A percentile compares a stretch with the other conserved stretches of the same genome.
Evolutionary conservation across 768 basidiomycete species (phyloP).

Genomic region (Tylopilus felleus): DNA sequence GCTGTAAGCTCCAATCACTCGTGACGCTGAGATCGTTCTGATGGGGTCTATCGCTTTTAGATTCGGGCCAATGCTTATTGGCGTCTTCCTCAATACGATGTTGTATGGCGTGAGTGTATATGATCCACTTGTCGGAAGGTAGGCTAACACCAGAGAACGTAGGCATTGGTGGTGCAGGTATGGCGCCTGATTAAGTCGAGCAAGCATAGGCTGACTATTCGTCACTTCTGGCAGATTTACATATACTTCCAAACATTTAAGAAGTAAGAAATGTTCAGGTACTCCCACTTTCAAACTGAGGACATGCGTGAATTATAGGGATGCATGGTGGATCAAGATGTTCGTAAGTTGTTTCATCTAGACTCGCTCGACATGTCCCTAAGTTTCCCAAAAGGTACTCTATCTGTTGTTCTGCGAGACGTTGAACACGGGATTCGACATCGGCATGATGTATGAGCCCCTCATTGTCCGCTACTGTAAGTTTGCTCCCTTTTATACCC

Average conservation of each 20-base stretch:
- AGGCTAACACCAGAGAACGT: neutral
- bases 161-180: slow-evolving; percentile 18
- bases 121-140: neutral
- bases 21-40: slow-evolving; percentile 19
- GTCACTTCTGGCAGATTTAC: slow-evolving; percentile 34
- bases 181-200: neutral
- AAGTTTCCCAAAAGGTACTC: slow-evolving; percentile 32
- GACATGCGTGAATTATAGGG: slow-evolving; percentile 28
- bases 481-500: neutral
- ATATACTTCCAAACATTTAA: slow-evolving; percentile 45
- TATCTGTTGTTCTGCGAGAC: slow-evolving; percentile 48
- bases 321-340: slow-evolving; percentile 44
- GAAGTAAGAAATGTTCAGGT: slow-evolving; percentile 22
- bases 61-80: slow-evolving; percentile 30
- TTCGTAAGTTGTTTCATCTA: slow-evolving; percentile 35
- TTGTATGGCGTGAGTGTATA: slow-evolving; percentile 13
- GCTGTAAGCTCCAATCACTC: neutral
- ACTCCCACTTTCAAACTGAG: neutral
- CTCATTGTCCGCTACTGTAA: slow-evolving; percentile 47
- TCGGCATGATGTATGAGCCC: slow-evolving; percentile 46
- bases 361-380: too few relatives aligned
- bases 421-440: slow-evolving; percentile 44
- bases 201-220: neutral
- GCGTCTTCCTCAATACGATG: slow-evolving; percentile 16
- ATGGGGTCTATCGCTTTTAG: slow-evolving; percentile 33